These are phyloP conservation scores for Discostella pseudostelligera DNA, from an alignment of 108 stramenopile species.

Conservation along the genomic window DNA sequence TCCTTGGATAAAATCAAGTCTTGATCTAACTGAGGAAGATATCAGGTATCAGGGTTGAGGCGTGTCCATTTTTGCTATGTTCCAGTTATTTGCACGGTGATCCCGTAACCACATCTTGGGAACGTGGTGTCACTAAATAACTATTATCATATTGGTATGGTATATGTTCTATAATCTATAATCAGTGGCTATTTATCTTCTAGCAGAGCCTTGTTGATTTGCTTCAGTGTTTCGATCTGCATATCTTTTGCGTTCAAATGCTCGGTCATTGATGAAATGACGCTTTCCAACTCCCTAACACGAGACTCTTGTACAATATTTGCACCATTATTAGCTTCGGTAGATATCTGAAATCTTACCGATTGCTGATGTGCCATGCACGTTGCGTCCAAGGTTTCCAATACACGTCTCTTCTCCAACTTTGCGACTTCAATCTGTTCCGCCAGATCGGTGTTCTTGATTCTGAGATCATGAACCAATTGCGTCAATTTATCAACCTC, in stretches of 20 bases:
- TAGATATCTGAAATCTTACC: slow-evolving; percentile 26
- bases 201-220: slow-evolving; percentile 66
- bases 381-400: slow-evolving; percentile 57
- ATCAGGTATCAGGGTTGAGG: slow-evolving; percentile 52
- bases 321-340: slow-evolving; percentile 16
- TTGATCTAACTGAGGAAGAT: slow-evolving; percentile 71
- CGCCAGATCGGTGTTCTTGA: slow-evolving; percentile 28
- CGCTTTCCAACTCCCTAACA: slow-evolving; percentile 66
- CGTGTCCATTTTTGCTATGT: too few relatives aligned
- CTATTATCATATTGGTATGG: too few relatives aligned
- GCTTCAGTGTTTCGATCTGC: slow-evolving; percentile 77
- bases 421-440: slow-evolving; percentile 14
- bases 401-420: slow-evolving; percentile 51
- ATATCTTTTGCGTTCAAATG: slow-evolving; percentile 78
- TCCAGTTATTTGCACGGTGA: too few relatives aligned
- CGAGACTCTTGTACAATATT: slow-evolving; percentile 41
- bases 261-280: slow-evolving; percentile 71
- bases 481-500: slow-evolving; percentile 50
- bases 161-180: slow-evolving; percentile 34
- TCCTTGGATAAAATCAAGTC: slow-evolving; percentile 83
- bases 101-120: not conserved
- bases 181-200: slow-evolving; percentile 39
- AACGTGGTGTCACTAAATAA: not conserved
- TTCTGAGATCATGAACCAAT: slow-evolving; percentile 54
- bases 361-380: slow-evolving; percentile 51